phyloP scores from a whole-genome alignment of 805 yeast species.

The Barnettozyma populi region DNA sequence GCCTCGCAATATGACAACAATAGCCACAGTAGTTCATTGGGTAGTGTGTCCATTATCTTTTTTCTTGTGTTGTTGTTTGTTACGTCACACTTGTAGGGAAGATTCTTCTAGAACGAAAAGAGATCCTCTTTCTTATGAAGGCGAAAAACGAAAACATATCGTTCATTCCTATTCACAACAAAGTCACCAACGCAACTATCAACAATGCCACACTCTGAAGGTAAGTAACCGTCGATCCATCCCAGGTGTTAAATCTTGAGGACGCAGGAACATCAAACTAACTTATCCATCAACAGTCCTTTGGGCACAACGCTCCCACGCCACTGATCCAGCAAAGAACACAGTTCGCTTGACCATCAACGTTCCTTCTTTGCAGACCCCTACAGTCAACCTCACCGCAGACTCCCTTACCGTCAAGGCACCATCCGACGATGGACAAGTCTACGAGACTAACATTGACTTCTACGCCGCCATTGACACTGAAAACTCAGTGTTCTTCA shows the following conservation, averaged over 20 bases:
- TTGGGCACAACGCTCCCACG: constrained; percentile 96
- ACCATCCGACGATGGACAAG: constrained; percentile 38
- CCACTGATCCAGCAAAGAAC: constrained; percentile 67
- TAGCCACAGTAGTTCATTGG: background rate
- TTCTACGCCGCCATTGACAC: constrained; percentile 73
- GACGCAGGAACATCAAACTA: background rate
- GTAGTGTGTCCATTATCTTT: background rate
- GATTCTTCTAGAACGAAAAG: background rate
- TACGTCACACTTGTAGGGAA: background rate
- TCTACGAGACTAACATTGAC: constrained; percentile 62
- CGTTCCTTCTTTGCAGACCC: constrained; percentile 61
- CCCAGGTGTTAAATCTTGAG: too few species aligned
- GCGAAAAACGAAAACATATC: background rate
- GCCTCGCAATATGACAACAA: background rate
- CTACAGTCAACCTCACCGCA: constrained; percentile 56
- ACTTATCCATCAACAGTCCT: constrained; percentile 41
- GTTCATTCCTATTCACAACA: background rate
- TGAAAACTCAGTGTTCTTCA: constrained; percentile 50
- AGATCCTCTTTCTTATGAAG: background rate
- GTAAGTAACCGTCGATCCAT: background rate
- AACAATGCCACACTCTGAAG: constrained; percentile 4
- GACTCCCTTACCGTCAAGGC: constrained; percentile 49
- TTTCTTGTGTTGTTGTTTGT: background rate
- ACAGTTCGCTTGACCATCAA: constrained; percentile 67
- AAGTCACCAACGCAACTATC: background rate